These are phyloP conservation scores for Ustulina deusta DNA, from an alignment of 2,329 filamentous ascomycete species.

Conservation along the genomic window DNA sequence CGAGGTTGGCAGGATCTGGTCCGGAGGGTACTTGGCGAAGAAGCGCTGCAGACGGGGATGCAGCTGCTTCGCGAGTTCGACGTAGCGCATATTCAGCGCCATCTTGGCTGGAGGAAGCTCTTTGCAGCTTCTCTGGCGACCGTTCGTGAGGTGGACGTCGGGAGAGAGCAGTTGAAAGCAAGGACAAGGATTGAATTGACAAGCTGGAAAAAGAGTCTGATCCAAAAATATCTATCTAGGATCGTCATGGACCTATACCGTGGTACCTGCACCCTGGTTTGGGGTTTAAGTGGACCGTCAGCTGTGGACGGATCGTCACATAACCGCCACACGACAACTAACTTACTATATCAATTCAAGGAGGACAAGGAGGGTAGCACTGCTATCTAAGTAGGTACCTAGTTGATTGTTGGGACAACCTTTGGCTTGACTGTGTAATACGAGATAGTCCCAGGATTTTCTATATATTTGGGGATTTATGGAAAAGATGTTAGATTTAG, in stretches of 20 bases:
- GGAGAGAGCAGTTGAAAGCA: not conserved
- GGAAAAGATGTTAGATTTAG: not conserved
- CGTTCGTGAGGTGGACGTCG: not conserved
- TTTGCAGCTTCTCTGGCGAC: not conserved
- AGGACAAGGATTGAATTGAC: not conserved
- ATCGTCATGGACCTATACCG: not conserved
- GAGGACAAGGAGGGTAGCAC: too few relatives aligned
- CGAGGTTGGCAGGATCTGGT: constrained; percentile 63
- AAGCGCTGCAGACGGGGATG: constrained; percentile 85
- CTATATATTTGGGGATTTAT: not conserved
- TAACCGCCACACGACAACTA: not conserved
- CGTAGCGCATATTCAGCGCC: constrained; percentile 51
- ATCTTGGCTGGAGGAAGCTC: constrained; percentile 24
- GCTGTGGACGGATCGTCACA: constrained; percentile 11
- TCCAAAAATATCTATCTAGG: constrained; percentile 15
- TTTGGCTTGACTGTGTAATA: not conserved
- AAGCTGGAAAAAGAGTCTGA: constrained; percentile 16
- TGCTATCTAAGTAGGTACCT: too few relatives aligned
- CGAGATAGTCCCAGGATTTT: not conserved
- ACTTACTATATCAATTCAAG: not conserved
- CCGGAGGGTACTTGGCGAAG: constrained; percentile 89
- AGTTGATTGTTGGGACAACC: not conserved
- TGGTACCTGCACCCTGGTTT: not conserved
- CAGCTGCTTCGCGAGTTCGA: constrained; percentile 76
- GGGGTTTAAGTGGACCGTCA: constrained; percentile 14